These are phyloP conservation scores for Thermoascus crustaceus DNA, from an alignment of 2,329 filamentous ascomycete genomes.

Conservation along the genomic window DNA sequence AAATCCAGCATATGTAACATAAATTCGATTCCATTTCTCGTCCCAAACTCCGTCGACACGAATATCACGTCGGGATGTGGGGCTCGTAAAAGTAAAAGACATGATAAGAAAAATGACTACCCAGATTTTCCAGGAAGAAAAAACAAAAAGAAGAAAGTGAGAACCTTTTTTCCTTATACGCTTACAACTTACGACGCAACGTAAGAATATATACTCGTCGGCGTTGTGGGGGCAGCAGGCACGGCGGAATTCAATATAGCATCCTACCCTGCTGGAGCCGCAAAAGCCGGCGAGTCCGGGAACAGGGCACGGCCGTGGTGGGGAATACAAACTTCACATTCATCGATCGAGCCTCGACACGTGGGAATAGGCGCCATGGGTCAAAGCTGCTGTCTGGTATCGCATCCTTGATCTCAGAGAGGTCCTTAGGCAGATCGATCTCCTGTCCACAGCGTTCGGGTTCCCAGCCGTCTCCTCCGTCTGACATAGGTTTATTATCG, in stretches of 20 bases:
- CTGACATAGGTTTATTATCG: neutral
- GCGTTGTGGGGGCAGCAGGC: neutral
- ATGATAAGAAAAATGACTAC: no score
- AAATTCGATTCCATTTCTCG: no score
- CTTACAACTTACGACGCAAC: no score
- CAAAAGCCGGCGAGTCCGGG: neutral
- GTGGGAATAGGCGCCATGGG: conserved; percentile 1
- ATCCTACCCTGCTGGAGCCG: neutral
- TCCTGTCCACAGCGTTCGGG: neutral
- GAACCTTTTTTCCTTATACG: no score
- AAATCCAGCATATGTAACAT: no score
- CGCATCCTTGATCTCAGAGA: neutral
- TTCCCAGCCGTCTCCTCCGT: neutral
- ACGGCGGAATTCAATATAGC: neutral
- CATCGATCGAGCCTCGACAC: neutral
- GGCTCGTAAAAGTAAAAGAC: no score
- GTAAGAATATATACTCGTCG: neutral
- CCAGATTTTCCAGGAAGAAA: no score
- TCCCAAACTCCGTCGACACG: no score
- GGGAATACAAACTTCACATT: neutral
- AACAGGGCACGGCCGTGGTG: neutral
- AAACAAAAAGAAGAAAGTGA: no score
- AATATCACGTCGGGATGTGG: no score
- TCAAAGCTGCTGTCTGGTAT: neutral
- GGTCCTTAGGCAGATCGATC: neutral